Conservation (phyloP, 441 rosid species). For the Mallotus japonicus region DNA sequence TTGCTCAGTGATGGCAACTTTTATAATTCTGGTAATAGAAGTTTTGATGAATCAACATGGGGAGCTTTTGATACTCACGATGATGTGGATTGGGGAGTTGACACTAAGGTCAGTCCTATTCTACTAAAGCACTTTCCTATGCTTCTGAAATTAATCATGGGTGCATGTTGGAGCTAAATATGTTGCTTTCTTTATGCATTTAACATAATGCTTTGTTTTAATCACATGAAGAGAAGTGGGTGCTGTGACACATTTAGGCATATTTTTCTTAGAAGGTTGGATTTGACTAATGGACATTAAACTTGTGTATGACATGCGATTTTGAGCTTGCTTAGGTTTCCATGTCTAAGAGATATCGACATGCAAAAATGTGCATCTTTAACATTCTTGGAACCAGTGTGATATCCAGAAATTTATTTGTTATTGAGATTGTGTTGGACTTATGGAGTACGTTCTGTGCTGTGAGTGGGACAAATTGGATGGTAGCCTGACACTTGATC, state of each 20-base stretch:
- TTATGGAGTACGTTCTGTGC: not conserved
- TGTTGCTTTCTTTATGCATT: not conserved
- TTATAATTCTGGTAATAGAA: slow-evolving; percentile 34
- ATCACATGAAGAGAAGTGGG: not conserved
- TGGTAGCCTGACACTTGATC: not conserved
- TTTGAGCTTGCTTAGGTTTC: not conserved
- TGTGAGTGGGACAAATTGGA: not conserved
- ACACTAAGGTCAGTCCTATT: slow-evolving; percentile 58
- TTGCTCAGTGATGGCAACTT: slow-evolving; percentile 8
- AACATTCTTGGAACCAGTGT: not conserved
- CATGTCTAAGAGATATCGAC: not conserved
- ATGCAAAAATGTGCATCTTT: not conserved
- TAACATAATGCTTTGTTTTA: not conserved
- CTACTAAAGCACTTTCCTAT: slow-evolving; percentile 19
- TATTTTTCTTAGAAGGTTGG: not conserved
- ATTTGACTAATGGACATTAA: not conserved
- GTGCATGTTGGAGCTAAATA: not conserved
- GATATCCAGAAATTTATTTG: not conserved
- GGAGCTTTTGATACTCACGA: slow-evolving; percentile 90
- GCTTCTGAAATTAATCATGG: not conserved
- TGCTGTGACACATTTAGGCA: not conserved
- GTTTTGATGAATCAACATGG: slow-evolving; percentile 90
- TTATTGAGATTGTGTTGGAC: not conserved
- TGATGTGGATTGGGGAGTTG: slow-evolving; percentile 93
- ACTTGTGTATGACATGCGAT: too few species aligned